These are phyloP conservation scores for Lentinula sp. DNA, from an alignment of 768 basidiomycete genomes.

Conservation along the genomic window DNA sequence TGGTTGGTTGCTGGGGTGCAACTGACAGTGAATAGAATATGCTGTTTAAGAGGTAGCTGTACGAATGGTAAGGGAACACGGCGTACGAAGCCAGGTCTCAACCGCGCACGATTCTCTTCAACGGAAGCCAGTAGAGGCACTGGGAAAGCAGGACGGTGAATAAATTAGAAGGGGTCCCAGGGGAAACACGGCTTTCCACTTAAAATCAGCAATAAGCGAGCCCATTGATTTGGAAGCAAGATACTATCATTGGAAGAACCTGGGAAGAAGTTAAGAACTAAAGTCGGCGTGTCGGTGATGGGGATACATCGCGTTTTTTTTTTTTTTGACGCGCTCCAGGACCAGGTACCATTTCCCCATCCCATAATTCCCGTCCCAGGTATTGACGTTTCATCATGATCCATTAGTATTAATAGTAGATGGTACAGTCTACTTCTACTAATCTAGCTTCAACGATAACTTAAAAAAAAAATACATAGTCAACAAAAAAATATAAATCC, in stretches of 20 bases:
- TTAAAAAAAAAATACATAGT: neutral
- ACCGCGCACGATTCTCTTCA: neutral
- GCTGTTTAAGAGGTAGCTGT: neutral
- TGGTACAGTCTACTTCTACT: neutral
- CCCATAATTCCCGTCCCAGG: neutral
- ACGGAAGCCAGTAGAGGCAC: too few relatives aligned
- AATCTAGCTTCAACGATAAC: neutral
- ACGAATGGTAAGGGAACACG: neutral
- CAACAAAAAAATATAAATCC: neutral
- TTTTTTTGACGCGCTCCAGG: neutral
- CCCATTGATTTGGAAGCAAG: neutral
- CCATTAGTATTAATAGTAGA: neutral
- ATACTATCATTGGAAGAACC: neutral
- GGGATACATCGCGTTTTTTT: neutral
- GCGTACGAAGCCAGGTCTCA: neutral
- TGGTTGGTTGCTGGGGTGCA: conserved; percentile 4
- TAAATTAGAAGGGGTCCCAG: too few relatives aligned
- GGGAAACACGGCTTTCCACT: neutral
- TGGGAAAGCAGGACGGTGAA: neutral
- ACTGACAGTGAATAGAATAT: neutral
- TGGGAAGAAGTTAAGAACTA: neutral
- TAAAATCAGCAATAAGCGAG: neutral
- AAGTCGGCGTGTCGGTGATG: neutral
- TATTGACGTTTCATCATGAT: neutral
- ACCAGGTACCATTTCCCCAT: too few relatives aligned